Conservation (phyloP, 2,329 filamentous ascomycete species). For the Geosmithia putterillii region DNA sequence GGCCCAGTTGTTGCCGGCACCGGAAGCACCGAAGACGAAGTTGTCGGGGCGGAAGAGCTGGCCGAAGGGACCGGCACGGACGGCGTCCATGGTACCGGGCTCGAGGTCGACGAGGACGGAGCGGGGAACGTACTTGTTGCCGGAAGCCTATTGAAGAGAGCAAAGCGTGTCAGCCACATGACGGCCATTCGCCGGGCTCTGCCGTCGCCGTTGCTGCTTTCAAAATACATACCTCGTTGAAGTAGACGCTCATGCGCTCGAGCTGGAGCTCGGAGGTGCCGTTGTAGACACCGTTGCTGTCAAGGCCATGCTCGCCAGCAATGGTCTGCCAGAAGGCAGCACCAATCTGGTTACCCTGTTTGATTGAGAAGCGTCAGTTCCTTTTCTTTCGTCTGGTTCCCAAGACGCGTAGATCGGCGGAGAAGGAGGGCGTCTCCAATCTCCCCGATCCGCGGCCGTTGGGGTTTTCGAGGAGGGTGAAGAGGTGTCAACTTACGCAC, state of each 20-base stretch:
- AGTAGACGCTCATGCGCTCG: constrained; percentile 99
- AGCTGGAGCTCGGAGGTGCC: constrained; percentile 97
- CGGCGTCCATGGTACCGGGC: constrained; percentile 98
- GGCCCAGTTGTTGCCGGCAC: constrained; percentile 99
- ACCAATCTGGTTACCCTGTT: constrained; percentile 99
- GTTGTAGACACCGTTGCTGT: constrained; percentile 97
- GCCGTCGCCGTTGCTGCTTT: constrained; percentile 7
- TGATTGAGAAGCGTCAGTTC: background rate
- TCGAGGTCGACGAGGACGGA: constrained; percentile 98
- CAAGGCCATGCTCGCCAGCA: constrained; percentile 88
- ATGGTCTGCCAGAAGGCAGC: constrained; percentile 97
- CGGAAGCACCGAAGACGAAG: constrained; percentile 99
- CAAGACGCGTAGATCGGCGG: background rate
- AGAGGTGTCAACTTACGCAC: constrained; percentile 61
- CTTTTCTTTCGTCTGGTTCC: background rate
- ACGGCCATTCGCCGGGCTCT: too few relatives aligned
- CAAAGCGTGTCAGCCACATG: background rate
- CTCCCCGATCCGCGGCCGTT: too few relatives aligned
- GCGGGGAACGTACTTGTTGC: constrained; percentile 99
- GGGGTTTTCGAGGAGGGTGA: too few relatives aligned
- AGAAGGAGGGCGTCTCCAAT: background rate
- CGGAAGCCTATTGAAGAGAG: constrained; percentile 55
- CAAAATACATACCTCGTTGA: constrained; percentile 54
- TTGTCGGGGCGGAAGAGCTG: constrained; percentile 99
- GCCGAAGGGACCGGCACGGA: constrained; percentile 94